Conservation (phyloP, 1,284 basidiomycete species). For the Ceratobasidium sp. region DNA sequence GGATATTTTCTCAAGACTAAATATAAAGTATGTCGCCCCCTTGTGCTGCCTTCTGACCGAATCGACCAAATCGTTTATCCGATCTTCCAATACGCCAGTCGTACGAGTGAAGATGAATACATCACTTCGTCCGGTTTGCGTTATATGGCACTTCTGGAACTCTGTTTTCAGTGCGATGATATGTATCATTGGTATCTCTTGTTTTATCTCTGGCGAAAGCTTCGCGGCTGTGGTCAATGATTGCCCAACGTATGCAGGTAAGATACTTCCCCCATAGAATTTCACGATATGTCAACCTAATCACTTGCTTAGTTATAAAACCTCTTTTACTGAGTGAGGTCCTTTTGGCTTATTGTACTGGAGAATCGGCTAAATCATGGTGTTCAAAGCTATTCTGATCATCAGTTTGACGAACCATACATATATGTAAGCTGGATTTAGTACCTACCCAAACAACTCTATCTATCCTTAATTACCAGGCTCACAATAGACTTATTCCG, state of each 20-base stretch:
- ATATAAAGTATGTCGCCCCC: too few species aligned
- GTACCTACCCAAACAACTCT: not conserved
- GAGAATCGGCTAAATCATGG: too few species aligned
- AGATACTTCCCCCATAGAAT: not conserved
- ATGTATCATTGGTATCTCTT: not conserved
- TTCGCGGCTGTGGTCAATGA: too few species aligned
- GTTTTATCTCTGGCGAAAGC: not conserved
- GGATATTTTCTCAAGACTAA: too few species aligned
- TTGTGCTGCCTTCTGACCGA: too few species aligned
- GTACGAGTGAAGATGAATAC: too few species aligned
- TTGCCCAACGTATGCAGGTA: not conserved
- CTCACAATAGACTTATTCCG: not conserved
- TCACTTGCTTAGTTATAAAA: not conserved
- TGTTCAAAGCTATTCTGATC: not conserved
- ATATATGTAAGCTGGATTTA: not conserved
- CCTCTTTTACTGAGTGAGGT: not conserved
- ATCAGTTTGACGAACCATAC: not conserved
- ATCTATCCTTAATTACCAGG: not conserved
- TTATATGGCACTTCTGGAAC: constrained; percentile 9
- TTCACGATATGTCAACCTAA: too few species aligned
- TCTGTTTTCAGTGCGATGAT: not conserved
- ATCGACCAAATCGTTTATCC: too few species aligned
- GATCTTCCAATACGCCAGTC: too few species aligned
- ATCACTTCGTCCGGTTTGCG: not conserved
- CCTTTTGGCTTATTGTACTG: too few species aligned